Conservation (phyloP, 139 green algal genomes). For the Chlamydomonas sp. region DNA sequence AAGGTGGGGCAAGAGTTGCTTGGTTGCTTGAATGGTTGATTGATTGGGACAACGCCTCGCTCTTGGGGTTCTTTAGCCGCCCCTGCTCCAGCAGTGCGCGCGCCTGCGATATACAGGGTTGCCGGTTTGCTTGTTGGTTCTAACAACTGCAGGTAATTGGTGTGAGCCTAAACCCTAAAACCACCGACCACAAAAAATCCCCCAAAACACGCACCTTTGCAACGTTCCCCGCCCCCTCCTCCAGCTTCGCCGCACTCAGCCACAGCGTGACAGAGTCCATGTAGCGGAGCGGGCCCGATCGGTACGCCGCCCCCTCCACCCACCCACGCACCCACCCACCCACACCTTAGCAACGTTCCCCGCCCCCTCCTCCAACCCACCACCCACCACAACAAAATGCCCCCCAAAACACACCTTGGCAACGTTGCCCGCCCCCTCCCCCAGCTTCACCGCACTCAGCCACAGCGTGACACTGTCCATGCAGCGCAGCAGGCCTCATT, state of each 20-base stretch:
- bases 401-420: conserved; percentile 29
- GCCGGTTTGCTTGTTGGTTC: neutral
- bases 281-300: conserved; percentile 42
- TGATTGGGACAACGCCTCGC: too few relatives aligned
- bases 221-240: conserved; percentile 63
- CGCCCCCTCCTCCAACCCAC: too few relatives aligned
- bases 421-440: conserved; percentile 61
- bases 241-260: conserved; percentile 63
- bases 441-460: conserved; percentile 58
- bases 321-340: too few relatives aligned
- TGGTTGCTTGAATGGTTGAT: too few relatives aligned
- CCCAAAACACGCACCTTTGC: too few relatives aligned
- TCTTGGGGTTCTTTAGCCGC: conserved; percentile 75
- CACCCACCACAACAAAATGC: too few relatives aligned
- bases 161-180: too few relatives aligned
- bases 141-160: neutral
- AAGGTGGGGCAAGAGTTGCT: neutral
- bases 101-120: neutral
- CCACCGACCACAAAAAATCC: neutral
- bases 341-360: too few relatives aligned
- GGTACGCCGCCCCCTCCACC: conserved; percentile 6
- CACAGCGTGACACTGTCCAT: conserved; percentile 60
- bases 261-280: conserved; percentile 64
- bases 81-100: conserved; percentile 52
- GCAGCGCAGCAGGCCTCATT: conserved; percentile 40